phyloP scores from a whole-genome alignment of 2,329 filamentous ascomycete species.

The Penicillium sp. region DNA sequence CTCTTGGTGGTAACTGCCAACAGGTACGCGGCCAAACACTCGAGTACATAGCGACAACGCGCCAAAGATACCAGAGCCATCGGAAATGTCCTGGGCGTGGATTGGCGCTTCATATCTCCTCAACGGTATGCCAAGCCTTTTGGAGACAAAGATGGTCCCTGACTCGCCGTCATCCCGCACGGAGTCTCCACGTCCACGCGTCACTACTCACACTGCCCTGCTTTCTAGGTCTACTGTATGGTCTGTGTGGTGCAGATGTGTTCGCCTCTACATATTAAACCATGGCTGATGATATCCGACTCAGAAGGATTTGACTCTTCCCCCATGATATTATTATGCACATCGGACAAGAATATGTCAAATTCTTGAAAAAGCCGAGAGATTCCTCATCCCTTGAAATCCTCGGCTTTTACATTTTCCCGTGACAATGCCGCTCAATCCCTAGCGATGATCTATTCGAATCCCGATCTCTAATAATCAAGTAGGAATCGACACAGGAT shows the following conservation, averaged over 20 bases:
- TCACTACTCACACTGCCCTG: slow-evolving; percentile 2
- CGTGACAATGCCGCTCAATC: neutral
- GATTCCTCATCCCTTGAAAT: neutral
- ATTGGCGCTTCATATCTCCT: neutral
- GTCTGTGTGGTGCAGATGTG: neutral
- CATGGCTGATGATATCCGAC: neutral
- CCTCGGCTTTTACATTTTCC: neutral
- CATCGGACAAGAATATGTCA: neutral
- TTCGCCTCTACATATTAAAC: neutral
- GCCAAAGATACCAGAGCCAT: neutral
- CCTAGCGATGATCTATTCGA: neutral
- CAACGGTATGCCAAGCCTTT: slow-evolving; percentile 16
- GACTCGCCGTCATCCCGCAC: slow-evolving; percentile 12
- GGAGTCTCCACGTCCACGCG: slow-evolving; percentile 25
- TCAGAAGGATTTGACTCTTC: neutral
- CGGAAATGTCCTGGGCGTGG: neutral
- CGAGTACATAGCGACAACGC: neutral
- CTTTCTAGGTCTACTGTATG: neutral
- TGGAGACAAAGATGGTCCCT: neutral
- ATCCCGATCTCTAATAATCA: neutral
- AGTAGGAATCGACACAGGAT: neutral
- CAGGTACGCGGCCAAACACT: neutral
- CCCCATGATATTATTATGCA: neutral
- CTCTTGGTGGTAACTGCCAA: neutral
- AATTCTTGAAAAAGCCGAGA: neutral